These are phyloP conservation scores for Pseudonectria foliicola DNA, from an alignment of 2,329 filamentous ascomycete genomes.

Conservation along the genomic window DNA sequence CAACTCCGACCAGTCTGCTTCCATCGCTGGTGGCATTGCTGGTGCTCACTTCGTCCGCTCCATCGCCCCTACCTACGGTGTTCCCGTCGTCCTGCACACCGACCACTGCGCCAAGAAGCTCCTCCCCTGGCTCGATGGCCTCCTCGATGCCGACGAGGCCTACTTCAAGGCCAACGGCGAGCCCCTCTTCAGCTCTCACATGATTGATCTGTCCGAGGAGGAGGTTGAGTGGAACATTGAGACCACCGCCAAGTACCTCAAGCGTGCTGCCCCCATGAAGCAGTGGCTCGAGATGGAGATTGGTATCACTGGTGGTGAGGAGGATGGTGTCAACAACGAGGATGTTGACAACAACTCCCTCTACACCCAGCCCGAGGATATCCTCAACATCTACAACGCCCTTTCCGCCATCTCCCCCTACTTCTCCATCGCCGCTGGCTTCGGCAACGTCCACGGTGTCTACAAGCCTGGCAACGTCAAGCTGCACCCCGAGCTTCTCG, in stretches of 20 bases:
- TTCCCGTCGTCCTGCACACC: constrained; percentile 91
- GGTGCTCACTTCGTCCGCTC: constrained; percentile 90
- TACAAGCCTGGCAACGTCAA: constrained; percentile 98
- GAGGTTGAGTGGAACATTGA: constrained; percentile 81
- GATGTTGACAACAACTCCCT: constrained; percentile 92
- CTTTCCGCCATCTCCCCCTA: constrained; percentile 82
- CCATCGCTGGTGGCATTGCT: constrained; percentile 80
- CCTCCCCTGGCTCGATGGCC: constrained; percentile 92
- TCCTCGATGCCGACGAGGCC: constrained; percentile 87
- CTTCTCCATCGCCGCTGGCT: constrained; percentile 97
- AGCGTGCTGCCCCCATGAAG: constrained; percentile 93
- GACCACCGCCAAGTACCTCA: constrained; percentile 87
- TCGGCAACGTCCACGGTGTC: constrained; percentile 98
- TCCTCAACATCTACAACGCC: constrained; percentile 83
- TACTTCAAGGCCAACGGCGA: constrained; percentile 92
- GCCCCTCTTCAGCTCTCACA: constrained; percentile 93
- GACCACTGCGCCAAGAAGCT: constrained; percentile 99
- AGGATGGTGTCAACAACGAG: constrained; percentile 98
- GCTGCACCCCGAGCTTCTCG: constrained; percentile 89
- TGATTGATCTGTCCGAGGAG: constrained; percentile 98
- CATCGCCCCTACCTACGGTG: constrained; percentile 77
- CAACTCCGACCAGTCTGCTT: constrained; percentile 77
- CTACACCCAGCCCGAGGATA: constrained; percentile 97
- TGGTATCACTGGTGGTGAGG: constrained; percentile 88
- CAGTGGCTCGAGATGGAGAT: constrained; percentile 98